phyloP scores from a whole-genome alignment of 768 basidiomycete genomes.

The Saitozyma sp. region DNA sequence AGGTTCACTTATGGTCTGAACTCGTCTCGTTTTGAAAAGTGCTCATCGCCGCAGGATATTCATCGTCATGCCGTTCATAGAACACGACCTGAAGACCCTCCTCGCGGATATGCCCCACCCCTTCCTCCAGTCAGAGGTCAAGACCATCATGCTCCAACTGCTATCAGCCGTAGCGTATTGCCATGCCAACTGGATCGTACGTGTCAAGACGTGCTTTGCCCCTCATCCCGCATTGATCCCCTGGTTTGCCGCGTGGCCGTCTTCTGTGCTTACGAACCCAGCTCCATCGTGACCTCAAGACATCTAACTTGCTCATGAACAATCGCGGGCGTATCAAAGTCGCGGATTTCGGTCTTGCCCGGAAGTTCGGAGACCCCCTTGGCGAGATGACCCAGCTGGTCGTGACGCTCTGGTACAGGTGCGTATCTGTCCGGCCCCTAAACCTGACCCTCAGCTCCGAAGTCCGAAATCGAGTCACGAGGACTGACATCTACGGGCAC shows the following conservation, averaged over 20 bases:
- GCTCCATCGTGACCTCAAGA: conserved; percentile 94
- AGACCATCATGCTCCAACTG: conserved; percentile 90
- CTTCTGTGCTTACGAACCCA: conserved; percentile 13
- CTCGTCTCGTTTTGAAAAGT: background rate
- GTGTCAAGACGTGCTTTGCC: conserved; percentile 5
- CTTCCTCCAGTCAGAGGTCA: conserved; percentile 96
- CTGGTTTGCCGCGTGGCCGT: background rate
- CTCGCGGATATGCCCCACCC: conserved; percentile 92
- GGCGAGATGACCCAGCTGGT: conserved; percentile 97
- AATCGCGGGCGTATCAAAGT: conserved; percentile 98
- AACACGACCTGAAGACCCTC: conserved; percentile 97
- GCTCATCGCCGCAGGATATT: conserved; percentile 67
- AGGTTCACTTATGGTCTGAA: too few species aligned
- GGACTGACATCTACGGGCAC: background rate
- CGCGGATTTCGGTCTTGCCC: conserved; percentile 94
- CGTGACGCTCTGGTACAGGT: conserved; percentile 99
- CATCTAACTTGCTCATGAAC: conserved; percentile 97
- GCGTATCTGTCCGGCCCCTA: conserved; percentile 13
- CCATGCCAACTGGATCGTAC: conserved; percentile 87
- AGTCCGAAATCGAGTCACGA: background rate
- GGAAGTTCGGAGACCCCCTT: conserved; percentile 93
- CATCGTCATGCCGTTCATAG: conserved; percentile 99
- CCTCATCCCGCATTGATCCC: background rate
- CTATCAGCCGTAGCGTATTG: conserved; percentile 90
- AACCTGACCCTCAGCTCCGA: conserved; percentile 15